phyloP scores from a whole-genome alignment of 208 protist species.

The Naegleria fowleri region DNA sequence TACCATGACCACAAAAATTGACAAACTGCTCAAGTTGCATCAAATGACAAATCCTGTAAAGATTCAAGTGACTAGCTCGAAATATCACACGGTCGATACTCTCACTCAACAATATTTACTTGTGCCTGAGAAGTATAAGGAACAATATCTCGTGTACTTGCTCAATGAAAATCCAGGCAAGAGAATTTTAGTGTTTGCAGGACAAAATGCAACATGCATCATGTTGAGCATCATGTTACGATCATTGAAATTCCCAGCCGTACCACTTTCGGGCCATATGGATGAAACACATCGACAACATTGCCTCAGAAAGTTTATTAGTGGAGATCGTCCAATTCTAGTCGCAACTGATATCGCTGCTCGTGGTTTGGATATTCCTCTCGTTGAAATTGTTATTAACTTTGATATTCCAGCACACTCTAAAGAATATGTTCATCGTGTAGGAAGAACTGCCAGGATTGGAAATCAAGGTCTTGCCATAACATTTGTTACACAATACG shows the following conservation, averaged over 20 bases:
- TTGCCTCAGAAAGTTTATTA: constrained; percentile 57
- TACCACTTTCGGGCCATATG: constrained; percentile 68
- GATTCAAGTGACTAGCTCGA: constrained; percentile 81
- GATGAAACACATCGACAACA: constrained; percentile 41
- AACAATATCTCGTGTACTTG: constrained; percentile 38
- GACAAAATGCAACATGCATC: constrained; percentile 47
- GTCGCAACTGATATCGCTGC: constrained; percentile 79
- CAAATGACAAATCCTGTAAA: constrained; percentile 91
- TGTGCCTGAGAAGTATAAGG: constrained; percentile 73
- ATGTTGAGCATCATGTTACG: constrained; percentile 53
- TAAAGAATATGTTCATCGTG: constrained; percentile 94
- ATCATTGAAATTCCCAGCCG: constrained; percentile 58
- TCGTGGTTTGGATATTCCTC: constrained; percentile 93
- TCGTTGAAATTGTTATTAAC: constrained; percentile 90
- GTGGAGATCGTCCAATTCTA: constrained; percentile 50
- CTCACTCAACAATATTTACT: constrained; percentile 95
- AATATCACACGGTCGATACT: constrained; percentile 91
- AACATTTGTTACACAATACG: constrained; percentile 96
- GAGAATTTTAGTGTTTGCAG: constrained; percentile 61
- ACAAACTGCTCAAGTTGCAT: constrained; percentile 89
- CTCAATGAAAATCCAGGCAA: constrained; percentile 57
- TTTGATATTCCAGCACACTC: constrained; percentile 90
- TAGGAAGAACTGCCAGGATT: constrained; percentile 91
- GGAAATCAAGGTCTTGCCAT: constrained; percentile 81
- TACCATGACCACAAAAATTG: constrained; percentile 95